Percentiles rank a stretch among this genome's conserved stretches.
These are phyloP conservation scores for Heracleum sosnowskyi DNA, from an alignment of 129 eudicot genomes.

Conservation along the genomic window DNA sequence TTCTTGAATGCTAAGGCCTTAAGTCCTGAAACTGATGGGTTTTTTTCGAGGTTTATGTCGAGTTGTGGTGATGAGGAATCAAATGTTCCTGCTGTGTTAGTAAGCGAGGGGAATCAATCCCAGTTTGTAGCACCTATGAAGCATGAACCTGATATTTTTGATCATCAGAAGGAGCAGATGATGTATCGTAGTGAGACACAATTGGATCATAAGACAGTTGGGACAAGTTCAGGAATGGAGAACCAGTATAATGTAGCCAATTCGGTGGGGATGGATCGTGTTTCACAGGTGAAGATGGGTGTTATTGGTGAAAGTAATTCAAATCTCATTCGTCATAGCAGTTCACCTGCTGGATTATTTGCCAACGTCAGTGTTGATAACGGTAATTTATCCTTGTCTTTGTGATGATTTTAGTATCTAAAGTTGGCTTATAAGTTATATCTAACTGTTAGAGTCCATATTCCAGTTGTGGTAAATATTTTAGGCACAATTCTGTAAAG, in stretches of 20 bases:
- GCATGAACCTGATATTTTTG: constrained; percentile 36
- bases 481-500: neutral
- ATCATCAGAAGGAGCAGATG: constrained; percentile 22
- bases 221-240: constrained; percentile 21
- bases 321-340: constrained; percentile 53
- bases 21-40: constrained; percentile 36
- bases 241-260: constrained; percentile 3
- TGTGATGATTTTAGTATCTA: neutral
- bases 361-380: constrained; percentile 45
- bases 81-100: constrained; percentile 2
- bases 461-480: neutral
- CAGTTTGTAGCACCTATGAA: constrained; percentile 25
- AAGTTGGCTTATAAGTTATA: neutral
- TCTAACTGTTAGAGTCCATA: neutral
- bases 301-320: constrained; percentile 18
- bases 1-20: constrained; percentile 40
- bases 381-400: constrained; percentile 32
- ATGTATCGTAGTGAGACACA: constrained; percentile 30
- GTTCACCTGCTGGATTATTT: constrained; percentile 79
- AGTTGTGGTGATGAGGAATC: constrained; percentile 17
- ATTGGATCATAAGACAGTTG: constrained; percentile 16
- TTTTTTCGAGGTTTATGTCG: constrained; percentile 33
- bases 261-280: constrained; percentile 19
- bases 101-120: constrained; percentile 12
- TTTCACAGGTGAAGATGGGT: constrained; percentile 26